Evolutionary conservation across 768 basidiomycete genomes (phyloP), one percentile per base, ranked within the genome.

Genomic region (Amanita rubescens): DNA sequence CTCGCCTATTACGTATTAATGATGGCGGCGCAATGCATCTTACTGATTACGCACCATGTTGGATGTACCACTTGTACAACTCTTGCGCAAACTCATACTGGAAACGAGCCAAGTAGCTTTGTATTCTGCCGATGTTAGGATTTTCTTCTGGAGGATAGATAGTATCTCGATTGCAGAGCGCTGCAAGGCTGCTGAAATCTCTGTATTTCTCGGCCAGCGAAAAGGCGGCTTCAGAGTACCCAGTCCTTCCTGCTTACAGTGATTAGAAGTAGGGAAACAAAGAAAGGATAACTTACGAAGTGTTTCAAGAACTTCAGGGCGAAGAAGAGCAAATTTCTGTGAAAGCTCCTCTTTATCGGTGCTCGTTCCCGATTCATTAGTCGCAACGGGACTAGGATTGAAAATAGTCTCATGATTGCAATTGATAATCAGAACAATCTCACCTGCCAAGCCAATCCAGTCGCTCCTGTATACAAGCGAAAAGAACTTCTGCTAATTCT

Each of bases 41-140:
- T 11, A 11, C 11, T 20, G 30, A 35, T 12, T 17, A 64, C 78
- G 41, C 53, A 88, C 91, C 90, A 58, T 94, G 85, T 59, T 92
- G 88, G 47, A 95, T 87, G 65, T 91, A 95, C 89, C 89, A 96
- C 62, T 82, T 80, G 63, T 90, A 94, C n/a, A 96, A 75, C 62
- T 91, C 85, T n/a, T 77, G 82, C 0, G 93, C 87, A 58, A 97
- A 98, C 11, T 81, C 82, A 32, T 91, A 84, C 47, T 85, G 81
- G 69, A 87, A 95, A 60, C 75, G 77, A 42, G 87, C 77, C 54
- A 94, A 80, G 67, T 93, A 96, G 4, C 66, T 64, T 60, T 84
- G 78, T 15, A 93, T 84, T 17, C 82, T 74, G 22, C 69, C 63
- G 1, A 74, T 72, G 59, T 87, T 74, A 1, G 86, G 83, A 60